Conservation (phyloP, 2,329 filamentous ascomycete species). For the Sporothrix mexicana region DNA sequence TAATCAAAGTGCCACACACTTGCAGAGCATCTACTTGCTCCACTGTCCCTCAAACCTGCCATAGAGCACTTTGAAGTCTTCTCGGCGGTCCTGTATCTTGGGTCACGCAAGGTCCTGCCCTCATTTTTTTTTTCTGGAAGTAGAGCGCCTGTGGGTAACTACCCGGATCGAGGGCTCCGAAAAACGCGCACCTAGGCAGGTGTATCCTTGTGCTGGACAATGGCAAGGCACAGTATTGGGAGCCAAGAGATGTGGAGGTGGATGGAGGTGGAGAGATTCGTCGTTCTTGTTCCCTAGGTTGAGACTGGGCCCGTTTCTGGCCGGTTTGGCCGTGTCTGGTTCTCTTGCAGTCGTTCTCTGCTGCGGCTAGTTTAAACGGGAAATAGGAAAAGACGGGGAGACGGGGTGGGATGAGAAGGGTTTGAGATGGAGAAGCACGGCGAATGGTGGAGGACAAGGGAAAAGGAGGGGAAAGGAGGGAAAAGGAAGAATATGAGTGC, state of each 20-base stretch:
- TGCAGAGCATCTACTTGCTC: background rate
- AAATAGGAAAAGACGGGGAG: constrained; percentile 17
- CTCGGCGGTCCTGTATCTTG: constrained; percentile 4
- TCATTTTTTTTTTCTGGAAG: background rate
- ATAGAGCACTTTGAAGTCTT: too few species aligned
- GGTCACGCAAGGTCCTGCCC: background rate
- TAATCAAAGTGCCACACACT: background rate
- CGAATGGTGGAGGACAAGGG: background rate
- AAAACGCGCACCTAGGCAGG: background rate
- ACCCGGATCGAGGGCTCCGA: constrained; percentile 16
- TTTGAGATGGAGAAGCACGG: background rate
- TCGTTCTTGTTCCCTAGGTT: background rate
- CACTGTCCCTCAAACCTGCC: background rate
- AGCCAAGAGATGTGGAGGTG: constrained; percentile 18
- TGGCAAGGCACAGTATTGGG: background rate
- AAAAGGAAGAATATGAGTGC: background rate
- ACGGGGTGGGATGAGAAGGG: background rate
- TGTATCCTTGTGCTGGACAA: background rate
- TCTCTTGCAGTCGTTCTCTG: background rate
- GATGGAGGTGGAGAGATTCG: background rate
- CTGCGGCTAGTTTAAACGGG: constrained; percentile 25
- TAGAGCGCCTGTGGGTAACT: background rate
- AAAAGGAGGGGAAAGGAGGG: background rate
- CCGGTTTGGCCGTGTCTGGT: background rate
- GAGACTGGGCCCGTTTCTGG: background rate